Evolutionary conservation across 495 filamentous ascomycete genomes (phyloP), one percentile per base, ranked within the genome.

Genomic region (Delitschia confertaspora): DNA sequence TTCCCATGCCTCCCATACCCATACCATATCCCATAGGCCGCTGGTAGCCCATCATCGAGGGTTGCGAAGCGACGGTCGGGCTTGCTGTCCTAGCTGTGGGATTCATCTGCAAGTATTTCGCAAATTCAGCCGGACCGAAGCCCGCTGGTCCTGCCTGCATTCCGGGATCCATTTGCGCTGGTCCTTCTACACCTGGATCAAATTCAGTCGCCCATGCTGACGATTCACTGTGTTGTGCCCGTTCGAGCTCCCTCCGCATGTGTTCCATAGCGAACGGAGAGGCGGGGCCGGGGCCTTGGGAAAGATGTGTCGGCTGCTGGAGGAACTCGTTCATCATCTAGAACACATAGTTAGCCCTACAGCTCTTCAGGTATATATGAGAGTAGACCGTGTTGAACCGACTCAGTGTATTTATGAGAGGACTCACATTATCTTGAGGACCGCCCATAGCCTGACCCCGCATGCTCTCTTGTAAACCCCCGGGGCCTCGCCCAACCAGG

Each of bases 261-360:
- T 79, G 75, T 45, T 83, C 80, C 73, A 85, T 81, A 10, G 75
- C 75, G 54, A 86, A 83, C 3, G 51, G 51, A 4, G 57, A 45
- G 70, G 75, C 53, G 68, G 70, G 45, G 37, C 56, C 21, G 66
- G 62, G 23, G 22, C 62, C 69, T 37, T 71, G 71, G 14, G 75
- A 69, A 24, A 80, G 42, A 51, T 78, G 74, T 20, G 65, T 71
- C 25, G 72, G 70, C 62, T 88, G 79, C 61, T 87, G 82, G 58
- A 93, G 70, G 65, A 94, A 98, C 26, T 87, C 80, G 58, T 94
- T 83, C 80, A 95, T 84, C 80, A 88, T 87, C 83, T 93, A 55
- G n/a, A 20, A 21, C 34, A 30, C 34, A 52, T 26, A 25, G 54
- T 67, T 56, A 66, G 56, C 36, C 4, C 29, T 9, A 9, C 24